phyloP scores from a whole-genome alignment of 1,284 basidiomycete genomes.

The Neolentinus lepideus region DNA sequence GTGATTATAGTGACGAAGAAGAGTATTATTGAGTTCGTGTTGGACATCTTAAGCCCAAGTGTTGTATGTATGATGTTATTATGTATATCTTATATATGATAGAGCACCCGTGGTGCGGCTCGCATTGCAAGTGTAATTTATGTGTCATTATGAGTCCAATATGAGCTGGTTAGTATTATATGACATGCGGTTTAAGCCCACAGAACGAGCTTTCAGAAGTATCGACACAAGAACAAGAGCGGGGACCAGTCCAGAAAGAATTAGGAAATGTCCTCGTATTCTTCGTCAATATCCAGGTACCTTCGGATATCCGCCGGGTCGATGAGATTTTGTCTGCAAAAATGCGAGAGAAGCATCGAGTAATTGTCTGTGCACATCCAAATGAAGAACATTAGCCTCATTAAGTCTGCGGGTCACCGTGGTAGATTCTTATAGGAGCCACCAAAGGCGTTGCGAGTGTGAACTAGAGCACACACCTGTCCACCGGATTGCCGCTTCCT shows the following conservation, averaged over 20 bases:
- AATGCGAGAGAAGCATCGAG: constrained; percentile 51
- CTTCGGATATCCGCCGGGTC: constrained; percentile 53
- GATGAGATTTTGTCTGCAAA: constrained; percentile 53
- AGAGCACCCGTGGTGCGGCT: no score
- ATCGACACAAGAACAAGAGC: background rate
- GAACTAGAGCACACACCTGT: constrained; percentile 53
- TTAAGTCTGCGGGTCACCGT: no score
- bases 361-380: constrained; percentile 49
- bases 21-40: background rate
- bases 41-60: no score
- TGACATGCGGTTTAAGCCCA: background rate
- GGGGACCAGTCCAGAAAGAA: background rate
- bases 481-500: constrained; percentile 78
- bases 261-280: constrained; percentile 66
- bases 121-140: background rate
- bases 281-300: constrained; percentile 59
- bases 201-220: background rate
- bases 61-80: no score
- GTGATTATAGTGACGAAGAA: background rate
- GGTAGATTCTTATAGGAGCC: no score
- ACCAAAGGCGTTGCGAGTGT: no score
- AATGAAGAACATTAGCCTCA: background rate
- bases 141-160: background rate
- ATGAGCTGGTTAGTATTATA: background rate
- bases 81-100: no score